Evolutionary conservation across 306 rosid genomes (phyloP).

Genomic region (Lagenaria siceraria): DNA sequence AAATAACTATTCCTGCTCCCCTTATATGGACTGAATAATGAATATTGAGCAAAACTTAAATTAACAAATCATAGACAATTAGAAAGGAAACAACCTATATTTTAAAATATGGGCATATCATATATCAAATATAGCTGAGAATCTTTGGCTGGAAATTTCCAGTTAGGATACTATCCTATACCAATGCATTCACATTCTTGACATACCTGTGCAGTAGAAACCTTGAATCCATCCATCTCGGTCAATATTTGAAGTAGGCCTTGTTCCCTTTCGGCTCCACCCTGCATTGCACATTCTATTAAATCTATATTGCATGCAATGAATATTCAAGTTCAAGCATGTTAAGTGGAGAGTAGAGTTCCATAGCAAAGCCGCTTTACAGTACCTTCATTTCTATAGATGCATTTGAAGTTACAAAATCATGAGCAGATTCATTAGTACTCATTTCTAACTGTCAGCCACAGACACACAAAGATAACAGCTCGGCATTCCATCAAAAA

Average conservation of each 20-base stretch:
- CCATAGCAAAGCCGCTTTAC: background rate
- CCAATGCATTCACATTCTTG: background rate
- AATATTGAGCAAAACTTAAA: background rate
- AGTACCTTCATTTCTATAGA: background rate
- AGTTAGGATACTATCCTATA: background rate
- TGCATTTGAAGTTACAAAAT: background rate
- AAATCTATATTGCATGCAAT: background rate
- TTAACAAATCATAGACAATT: background rate
- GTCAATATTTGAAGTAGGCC: slow-evolving; percentile 96
- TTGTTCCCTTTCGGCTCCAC: slow-evolving; percentile 96
- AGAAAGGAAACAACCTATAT: background rate
- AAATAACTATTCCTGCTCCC: background rate
- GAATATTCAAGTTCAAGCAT: background rate
- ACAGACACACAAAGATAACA: background rate
- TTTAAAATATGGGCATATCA: background rate
- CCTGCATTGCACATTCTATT: slow-evolving; percentile 37
- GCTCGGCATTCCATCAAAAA: background rate
- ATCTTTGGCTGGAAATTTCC: background rate
- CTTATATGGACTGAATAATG: background rate
- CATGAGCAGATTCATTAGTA: background rate
- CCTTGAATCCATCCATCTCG: slow-evolving; percentile 97
- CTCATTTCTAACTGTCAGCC: background rate
- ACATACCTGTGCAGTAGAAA: slow-evolving; percentile 70
- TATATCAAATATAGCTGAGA: background rate
- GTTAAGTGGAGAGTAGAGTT: background rate